Base-by-base conservation (phyloP, 1,139 yeast genomes). In the Protomyces macrosporus region DNA sequence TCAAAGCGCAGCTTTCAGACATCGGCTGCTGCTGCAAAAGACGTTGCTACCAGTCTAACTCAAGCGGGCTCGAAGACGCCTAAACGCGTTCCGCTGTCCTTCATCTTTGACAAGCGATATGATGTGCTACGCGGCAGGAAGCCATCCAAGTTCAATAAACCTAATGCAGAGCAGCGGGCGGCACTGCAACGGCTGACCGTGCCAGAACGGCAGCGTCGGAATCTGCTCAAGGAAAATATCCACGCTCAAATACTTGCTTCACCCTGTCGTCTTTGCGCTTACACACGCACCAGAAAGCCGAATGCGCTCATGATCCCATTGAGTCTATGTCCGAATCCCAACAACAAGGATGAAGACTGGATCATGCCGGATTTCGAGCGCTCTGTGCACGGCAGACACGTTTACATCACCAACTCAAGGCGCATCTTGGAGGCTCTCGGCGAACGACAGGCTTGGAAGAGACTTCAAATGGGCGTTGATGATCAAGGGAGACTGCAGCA, bases 261-360 rank as follows among this genome's bases (percentile, higher is more conserved):
- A n/a, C 61, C 61, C n/a, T n/a, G 48, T n/a, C 54, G 61, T 4
- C 30, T 57, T 45, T 57, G 61, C 50, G 45, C 39, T 5, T 16
- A 40, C 50, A 57, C 55, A 7, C 35, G 55, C n/a, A 33, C 55
- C 16, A 34, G 61, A n/a, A 14, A 35, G 9, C 61, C 61, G 3
- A 50, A 32, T 30, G 55, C 30, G 33, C 39, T 57, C 14, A n/a
- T 57, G 50, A 48, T 57, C 6, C 61, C 61, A 7, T 32, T 57
- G 39, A 9, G 33, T 6, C 9, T 57, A 30, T 35, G 30, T 4
- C 51, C 61, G 36, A 55, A 57, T 14, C 61, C 61, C 9, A 10
- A 34, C 7, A 32, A 36, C n/a, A 35, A 16, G 33, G 32, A 42
- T 16, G 54, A 57, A 30, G 61, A 57, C 6, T 57, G 61, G 61